A percentile compares a stretch with the other conserved stretches of the same genome.
phyloP scores from a whole-genome alignment of 192 early-diverging fungal species.

The Gigaspora rosea region DNA sequence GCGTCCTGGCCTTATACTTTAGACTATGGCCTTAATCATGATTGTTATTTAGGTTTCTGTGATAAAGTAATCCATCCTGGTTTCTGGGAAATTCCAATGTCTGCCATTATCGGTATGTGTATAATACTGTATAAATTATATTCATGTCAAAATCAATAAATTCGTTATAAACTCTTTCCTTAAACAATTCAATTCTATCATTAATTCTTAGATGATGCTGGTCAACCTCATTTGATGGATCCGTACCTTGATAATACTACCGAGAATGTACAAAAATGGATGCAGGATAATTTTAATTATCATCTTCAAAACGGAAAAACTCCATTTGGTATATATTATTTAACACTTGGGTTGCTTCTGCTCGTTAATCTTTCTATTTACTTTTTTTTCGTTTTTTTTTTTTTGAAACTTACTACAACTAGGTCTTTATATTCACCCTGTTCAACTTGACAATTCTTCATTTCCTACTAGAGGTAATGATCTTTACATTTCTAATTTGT shows the following conservation, averaged over 20 bases:
- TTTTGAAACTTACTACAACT: no score
- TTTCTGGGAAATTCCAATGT: constrained; percentile 71
- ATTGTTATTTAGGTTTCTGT: constrained; percentile 60
- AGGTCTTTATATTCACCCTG: constrained; percentile 34
- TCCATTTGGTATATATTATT: constrained; percentile 50
- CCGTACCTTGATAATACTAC: constrained; percentile 50
- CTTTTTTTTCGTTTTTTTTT: no score
- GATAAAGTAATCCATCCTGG: constrained; percentile 49
- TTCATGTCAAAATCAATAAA: not conserved
- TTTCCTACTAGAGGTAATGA: constrained; percentile 24
- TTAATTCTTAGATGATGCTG: constrained; percentile 14
- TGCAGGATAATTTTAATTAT: constrained; percentile 57
- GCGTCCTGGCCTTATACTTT: constrained; percentile 70
- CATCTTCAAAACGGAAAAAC: constrained; percentile 54
- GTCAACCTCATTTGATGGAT: constrained; percentile 44
- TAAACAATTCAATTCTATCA: not conserved
- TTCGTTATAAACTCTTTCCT: not conserved
- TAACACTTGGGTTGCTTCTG: no score
- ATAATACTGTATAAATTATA: not conserved
- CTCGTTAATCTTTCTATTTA: no score
- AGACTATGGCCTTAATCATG: constrained; percentile 63
- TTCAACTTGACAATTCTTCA: constrained; percentile 42
- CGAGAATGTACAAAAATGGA: constrained; percentile 45
- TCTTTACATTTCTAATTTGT: no score
- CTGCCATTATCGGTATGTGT: constrained; percentile 50